Evolutionary conservation across 1,284 basidiomycete species (phyloP).

Genomic region (Cryptococcus wingfieldii): DNA sequence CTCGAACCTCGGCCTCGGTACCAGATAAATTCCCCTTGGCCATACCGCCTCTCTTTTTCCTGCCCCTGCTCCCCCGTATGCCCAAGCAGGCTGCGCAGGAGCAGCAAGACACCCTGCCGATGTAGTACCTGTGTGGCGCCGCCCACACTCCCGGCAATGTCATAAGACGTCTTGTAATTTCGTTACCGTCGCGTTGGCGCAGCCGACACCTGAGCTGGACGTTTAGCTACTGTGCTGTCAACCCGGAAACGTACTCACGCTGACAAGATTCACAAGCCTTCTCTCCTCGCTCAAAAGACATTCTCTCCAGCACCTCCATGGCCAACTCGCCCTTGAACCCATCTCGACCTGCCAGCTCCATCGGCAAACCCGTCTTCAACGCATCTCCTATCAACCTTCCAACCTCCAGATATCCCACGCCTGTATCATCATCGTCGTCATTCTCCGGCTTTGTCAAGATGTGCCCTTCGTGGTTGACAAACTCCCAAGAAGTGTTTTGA

Average conservation of each 20-base stretch:
- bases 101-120: background rate
- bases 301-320: conserved; percentile 11
- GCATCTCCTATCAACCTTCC: conserved; percentile 12
- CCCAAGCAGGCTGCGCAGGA: background rate
- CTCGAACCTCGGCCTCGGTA: background rate
- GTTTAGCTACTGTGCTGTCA: background rate
- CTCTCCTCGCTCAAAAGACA: conserved; percentile 2
- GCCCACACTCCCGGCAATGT: conserved; percentile 13
- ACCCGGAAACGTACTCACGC: conserved; percentile 2
- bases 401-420: conserved; percentile 25
- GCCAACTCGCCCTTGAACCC: conserved; percentile 18
- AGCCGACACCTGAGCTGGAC: background rate
- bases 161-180: conserved; percentile 9
- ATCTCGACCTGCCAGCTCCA: conserved; percentile 25
- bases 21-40: conserved; percentile 2
- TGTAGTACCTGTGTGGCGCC: conserved; percentile 1
- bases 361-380: conserved; percentile 14
- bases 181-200: conserved; percentile 1
- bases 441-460: conserved; percentile 19
- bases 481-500: conserved; percentile 18
- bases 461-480: conserved; percentile 19
- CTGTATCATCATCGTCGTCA: conserved; percentile 27
- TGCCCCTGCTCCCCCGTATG: background rate
- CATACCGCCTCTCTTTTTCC: background rate
- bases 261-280: conserved; percentile 4